These are phyloP conservation scores for Ogataea methanolica DNA, from an alignment of 805 yeast species.

Conservation along the genomic window DNA sequence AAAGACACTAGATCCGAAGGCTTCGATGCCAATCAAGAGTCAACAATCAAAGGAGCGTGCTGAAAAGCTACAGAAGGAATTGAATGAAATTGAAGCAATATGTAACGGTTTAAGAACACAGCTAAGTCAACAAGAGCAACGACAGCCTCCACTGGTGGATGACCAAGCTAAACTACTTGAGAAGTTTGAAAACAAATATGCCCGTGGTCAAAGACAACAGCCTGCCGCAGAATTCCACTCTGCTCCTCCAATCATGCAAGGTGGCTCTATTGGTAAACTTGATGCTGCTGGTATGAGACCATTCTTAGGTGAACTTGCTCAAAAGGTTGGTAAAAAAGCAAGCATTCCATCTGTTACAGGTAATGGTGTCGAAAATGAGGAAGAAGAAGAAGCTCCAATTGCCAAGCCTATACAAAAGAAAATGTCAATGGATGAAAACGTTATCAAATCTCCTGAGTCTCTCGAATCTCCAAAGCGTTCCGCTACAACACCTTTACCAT, in stretches of 20 bases:
- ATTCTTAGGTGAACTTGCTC: constrained; percentile 49
- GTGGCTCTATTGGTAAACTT: constrained; percentile 13
- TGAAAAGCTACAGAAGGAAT: constrained; percentile 16
- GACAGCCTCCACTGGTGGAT: constrained; percentile 3
- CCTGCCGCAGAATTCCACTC: constrained; percentile 18
- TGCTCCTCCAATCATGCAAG: constrained; percentile 16
- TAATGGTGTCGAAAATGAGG: constrained; percentile 2
- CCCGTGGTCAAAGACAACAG: constrained; percentile 25
- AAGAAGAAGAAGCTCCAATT: background rate
- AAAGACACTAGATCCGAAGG: constrained; percentile 29
- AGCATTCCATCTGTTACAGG: constrained; percentile 25
- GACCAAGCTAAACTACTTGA: constrained; percentile 19
- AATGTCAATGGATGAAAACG: background rate
- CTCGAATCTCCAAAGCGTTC: constrained; percentile 6
- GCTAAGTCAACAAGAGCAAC: constrained; percentile 21
- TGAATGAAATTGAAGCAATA: constrained; percentile 21
- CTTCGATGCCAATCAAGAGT: constrained; percentile 1
- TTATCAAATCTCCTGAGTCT: constrained; percentile 8
- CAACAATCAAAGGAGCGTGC: constrained; percentile 13
- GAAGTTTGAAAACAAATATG: constrained; percentile 25
- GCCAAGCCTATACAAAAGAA: background rate
- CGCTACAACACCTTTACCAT: background rate
- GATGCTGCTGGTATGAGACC: constrained; percentile 24
- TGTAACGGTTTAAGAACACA: constrained; percentile 24
- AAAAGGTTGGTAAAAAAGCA: constrained; percentile 42